These are phyloP conservation scores for Stereocaulon alpinum DNA, from an alignment of 495 filamentous ascomycete species.

Conservation along the genomic window DNA sequence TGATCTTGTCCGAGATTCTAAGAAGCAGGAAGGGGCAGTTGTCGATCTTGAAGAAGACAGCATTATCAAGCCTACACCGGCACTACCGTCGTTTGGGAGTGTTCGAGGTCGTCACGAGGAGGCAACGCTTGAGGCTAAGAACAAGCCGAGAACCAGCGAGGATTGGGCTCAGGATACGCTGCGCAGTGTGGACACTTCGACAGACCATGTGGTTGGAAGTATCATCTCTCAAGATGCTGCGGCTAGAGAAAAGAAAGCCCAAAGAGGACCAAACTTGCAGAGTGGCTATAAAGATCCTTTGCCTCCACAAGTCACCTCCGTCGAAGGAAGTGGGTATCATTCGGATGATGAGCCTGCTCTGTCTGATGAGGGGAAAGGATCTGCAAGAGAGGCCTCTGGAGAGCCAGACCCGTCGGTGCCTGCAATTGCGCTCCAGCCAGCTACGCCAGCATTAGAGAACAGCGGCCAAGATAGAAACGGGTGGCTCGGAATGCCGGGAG, in stretches of 20 bases:
- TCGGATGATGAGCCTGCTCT: constrained; percentile 31
- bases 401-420: constrained; percentile 26
- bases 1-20: constrained; percentile 17
- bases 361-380: constrained; percentile 3
- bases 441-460: constrained; percentile 37
- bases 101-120: constrained; percentile 42
- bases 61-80: constrained; percentile 62
- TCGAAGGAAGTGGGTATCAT: constrained; percentile 47
- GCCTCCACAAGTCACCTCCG: constrained; percentile 55
- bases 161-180: constrained; percentile 8
- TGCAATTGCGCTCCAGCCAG: constrained; percentile 37
- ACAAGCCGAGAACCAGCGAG: constrained; percentile 1
- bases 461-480: constrained; percentile 16
- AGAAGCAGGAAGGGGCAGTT: constrained; percentile 34
- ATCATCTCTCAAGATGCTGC: constrained; percentile 45
- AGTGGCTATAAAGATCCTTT: constrained; percentile 43
- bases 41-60: constrained; percentile 49
- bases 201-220: constrained; percentile 52
- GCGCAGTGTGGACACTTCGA: constrained; percentile 4
- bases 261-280: constrained; percentile 23
- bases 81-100: constrained; percentile 77
- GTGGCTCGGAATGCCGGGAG: constrained; percentile 33
- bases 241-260: constrained; percentile 30
- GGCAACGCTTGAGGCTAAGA: constrained; percentile 15
- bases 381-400: not conserved